Evolutionary conservation across 2,329 filamentous ascomycete genomes (phyloP).

Genomic region (Fusarium domesticum): DNA sequence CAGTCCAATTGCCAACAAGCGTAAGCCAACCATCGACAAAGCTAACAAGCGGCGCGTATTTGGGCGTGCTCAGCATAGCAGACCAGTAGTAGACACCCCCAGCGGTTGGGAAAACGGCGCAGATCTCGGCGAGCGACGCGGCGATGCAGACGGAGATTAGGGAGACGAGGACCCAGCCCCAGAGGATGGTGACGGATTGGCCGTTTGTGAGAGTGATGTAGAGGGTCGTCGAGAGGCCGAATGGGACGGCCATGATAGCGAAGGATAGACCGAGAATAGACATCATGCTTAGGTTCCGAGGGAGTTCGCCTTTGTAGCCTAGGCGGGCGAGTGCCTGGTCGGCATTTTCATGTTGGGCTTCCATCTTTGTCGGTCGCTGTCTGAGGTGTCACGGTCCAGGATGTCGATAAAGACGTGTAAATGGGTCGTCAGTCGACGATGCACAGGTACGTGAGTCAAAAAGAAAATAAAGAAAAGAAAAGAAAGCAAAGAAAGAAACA

Average conservation of each 20-base stretch:
- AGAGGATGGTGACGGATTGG: slow-evolving; percentile 70
- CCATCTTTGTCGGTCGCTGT: slow-evolving; percentile 9
- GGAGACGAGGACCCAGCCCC: slow-evolving; percentile 62
- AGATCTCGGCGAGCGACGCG: slow-evolving; percentile 68
- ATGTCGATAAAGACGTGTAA: too few species aligned
- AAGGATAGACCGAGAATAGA: slow-evolving; percentile 49
- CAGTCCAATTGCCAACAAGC: slow-evolving; percentile 67
- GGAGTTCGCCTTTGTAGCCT: slow-evolving; percentile 50
- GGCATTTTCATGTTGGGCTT: slow-evolving; percentile 29
- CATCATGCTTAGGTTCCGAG: slow-evolving; percentile 49
- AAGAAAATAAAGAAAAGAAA: not conserved
- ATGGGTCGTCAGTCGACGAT: not conserved
- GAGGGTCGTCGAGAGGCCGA: slow-evolving; percentile 48
- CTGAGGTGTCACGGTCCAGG: not conserved
- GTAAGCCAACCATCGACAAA: slow-evolving; percentile 75
- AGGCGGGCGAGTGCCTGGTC: slow-evolving; percentile 45
- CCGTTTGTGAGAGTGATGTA: slow-evolving; percentile 63
- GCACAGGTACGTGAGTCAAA: not conserved
- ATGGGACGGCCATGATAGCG: slow-evolving; percentile 51
- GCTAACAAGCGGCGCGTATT: slow-evolving; percentile 61
- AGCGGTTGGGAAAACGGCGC: slow-evolving; percentile 61
- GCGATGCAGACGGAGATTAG: slow-evolving; percentile 71
- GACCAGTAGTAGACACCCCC: slow-evolving; percentile 73
- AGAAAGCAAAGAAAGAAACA: not conserved
- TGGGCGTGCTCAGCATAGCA: slow-evolving; percentile 59